phyloP scores from a whole-genome alignment of 1,284 basidiomycete genomes.

The Volvariella volvacea region DNA sequence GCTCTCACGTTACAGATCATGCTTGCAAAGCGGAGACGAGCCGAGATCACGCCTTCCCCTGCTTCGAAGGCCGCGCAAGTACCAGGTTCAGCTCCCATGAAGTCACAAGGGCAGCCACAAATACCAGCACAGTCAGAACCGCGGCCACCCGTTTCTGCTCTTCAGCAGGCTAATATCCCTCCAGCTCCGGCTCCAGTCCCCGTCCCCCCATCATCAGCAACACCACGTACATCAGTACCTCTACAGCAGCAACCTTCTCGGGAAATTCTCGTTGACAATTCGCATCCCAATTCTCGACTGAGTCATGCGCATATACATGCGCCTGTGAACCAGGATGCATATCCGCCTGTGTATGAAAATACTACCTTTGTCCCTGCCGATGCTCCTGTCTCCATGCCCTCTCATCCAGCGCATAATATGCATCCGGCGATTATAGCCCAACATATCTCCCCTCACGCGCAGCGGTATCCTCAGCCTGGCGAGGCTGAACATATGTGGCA shows the following conservation, averaged over 20 bases:
- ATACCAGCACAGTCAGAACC: slow-evolving; percentile 28
- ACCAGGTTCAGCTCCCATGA: too few species aligned
- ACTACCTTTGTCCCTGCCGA: too few species aligned
- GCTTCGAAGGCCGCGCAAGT: too few species aligned
- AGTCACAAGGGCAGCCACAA: too few species aligned
- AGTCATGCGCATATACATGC: too few species aligned
- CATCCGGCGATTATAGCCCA: slow-evolving; percentile 13
- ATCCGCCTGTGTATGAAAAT: slow-evolving; percentile 39
- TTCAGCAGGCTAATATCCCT: slow-evolving; percentile 8
- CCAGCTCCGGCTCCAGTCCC: slow-evolving; percentile 14
- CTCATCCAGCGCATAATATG: background rate
- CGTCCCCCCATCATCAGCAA: slow-evolving; percentile 17
- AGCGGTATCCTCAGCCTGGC: slow-evolving; percentile 26
- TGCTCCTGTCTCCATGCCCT: background rate
- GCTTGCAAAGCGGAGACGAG: slow-evolving; percentile 63
- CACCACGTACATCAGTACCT: too few species aligned
- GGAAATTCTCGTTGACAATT: too few species aligned
- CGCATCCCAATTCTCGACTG: too few species aligned
- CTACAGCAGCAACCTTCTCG: too few species aligned
- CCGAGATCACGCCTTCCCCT: too few species aligned
- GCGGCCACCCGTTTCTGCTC: slow-evolving; percentile 28
- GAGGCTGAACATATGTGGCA: slow-evolving; percentile 73
- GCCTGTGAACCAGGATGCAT: slow-evolving; percentile 23
- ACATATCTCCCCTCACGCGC: slow-evolving; percentile 10
- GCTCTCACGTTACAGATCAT: slow-evolving; percentile 83